Evolutionary conservation across 2,329 filamentous ascomycete species (phyloP).

Genomic region (Zasmidium angulare): DNA sequence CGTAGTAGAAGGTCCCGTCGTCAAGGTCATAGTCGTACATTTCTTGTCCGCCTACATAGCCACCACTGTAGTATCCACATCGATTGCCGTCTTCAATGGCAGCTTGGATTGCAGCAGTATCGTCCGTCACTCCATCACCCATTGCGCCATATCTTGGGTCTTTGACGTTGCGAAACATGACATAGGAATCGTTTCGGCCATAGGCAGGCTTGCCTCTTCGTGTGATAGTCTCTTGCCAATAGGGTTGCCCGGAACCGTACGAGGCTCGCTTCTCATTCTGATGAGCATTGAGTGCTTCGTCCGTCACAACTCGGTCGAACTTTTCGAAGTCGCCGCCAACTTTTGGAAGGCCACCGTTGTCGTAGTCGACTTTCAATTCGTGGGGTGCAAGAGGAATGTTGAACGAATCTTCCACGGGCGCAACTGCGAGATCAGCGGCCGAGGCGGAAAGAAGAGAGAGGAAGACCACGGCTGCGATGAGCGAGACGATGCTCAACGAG

Average conservation of each 20-base stretch:
- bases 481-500: slow-evolving; percentile 8
- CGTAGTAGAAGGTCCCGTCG: neutral
- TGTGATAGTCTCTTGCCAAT: slow-evolving; percentile 44
- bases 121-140: slow-evolving; percentile 73
- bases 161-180: slow-evolving; percentile 52
- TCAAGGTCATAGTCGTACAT: neutral
- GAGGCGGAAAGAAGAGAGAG: slow-evolving; percentile 9
- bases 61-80: slow-evolving; percentile 22
- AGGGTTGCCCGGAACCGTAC: slow-evolving; percentile 33
- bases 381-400: slow-evolving; percentile 16
- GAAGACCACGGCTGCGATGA: slow-evolving; percentile 10
- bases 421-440: slow-evolving; percentile 8
- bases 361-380: slow-evolving; percentile 18
- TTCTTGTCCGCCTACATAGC: neutral
- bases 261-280: slow-evolving; percentile 26
- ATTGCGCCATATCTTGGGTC: slow-evolving; percentile 42
- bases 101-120: slow-evolving; percentile 59
- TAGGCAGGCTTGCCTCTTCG: slow-evolving; percentile 44
- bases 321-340: neutral
- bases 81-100: slow-evolving; percentile 32
- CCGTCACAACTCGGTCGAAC: slow-evolving; percentile 1
- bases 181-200: slow-evolving; percentile 38
- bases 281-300: slow-evolving; percentile 11
- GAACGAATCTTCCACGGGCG: neutral
- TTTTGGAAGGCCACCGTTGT: slow-evolving; percentile 6